phyloP scores from a whole-genome alignment of 78 protist genomes.

The Guillardia theta region DNA sequence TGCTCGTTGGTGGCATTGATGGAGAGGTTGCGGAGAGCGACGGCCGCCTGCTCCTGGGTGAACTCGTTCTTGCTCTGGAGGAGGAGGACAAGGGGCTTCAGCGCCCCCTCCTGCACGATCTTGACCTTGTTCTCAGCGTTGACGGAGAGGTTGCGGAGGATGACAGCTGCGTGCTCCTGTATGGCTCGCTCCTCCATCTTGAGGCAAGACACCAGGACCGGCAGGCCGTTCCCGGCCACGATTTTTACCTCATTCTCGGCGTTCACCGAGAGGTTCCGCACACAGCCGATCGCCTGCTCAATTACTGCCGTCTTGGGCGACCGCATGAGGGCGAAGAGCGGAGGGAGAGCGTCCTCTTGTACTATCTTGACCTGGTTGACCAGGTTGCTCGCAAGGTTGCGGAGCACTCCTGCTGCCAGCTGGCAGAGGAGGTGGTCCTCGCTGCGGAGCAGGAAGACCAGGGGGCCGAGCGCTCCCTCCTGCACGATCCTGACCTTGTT shows the following conservation, averaged over 20 bases:
- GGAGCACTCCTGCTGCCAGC: constrained; percentile 44
- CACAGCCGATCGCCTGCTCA: constrained; percentile 42
- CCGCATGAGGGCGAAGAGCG: constrained; percentile 36
- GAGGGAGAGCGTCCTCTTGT: constrained; percentile 33
- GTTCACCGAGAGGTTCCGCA: constrained; percentile 28
- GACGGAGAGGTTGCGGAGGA: constrained; percentile 36
- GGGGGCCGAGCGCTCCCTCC: not conserved
- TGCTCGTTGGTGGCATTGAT: constrained; percentile 35
- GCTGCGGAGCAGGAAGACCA: not conserved
- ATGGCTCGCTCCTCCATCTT: constrained; percentile 1
- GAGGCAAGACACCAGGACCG: constrained; percentile 3
- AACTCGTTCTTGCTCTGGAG: not conserved
- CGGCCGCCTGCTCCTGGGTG: constrained; percentile 42
- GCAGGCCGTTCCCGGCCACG: not conserved
- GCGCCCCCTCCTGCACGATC: constrained; percentile 44
- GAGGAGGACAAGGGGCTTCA: constrained; percentile 25
- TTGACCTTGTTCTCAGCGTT: constrained; percentile 43
- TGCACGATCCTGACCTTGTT: constrained; percentile 44
- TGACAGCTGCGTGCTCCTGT: constrained; percentile 39
- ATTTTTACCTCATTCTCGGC: not conserved
- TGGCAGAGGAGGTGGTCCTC: not conserved
- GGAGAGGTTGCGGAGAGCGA: constrained; percentile 32
- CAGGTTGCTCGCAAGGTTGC: constrained; percentile 22
- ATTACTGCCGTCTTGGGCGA: not conserved
- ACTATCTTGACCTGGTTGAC: constrained; percentile 27